Evolutionary conservation across 495 filamentous ascomycete genomes (phyloP), one percentile per base, ranked within the genome.

Genomic region (Penicillium psychrofluorescens): DNA sequence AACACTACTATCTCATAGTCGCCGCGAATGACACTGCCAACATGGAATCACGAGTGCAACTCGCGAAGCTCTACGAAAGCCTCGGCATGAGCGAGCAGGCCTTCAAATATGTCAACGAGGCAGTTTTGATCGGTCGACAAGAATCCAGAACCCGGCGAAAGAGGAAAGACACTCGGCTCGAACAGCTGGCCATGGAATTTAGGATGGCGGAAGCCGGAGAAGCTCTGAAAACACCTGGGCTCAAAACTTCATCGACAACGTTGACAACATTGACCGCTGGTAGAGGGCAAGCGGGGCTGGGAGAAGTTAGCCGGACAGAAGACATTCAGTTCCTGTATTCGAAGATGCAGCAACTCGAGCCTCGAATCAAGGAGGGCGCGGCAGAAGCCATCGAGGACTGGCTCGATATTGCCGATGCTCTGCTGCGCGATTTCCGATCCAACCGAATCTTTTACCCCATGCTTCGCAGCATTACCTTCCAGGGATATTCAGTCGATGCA

Each of bases 61-160:
- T 96, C 11, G 88, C 85, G 8, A 86, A 82, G 50, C 77, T 95
- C 55, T 94, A 88, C 55, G 86, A 92, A 55, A 75, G 74, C 13
- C 72, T 78, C 22, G 75, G 77, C 37, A 77, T 82, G 64, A 75
- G 73, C 13, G 80, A 85, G 44, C 76, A 90, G 50, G 90, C 89
- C 0, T 75, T 85, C 44, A 77, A 83, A 32, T 79, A 81, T 32
- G 80, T 86, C 40, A 80, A 84, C 38, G 82, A 92, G 58, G 80
- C 85, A 7, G 74, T 90, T 43, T 61, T 75, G 28, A 63, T 91
- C n/a, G 69, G 65, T 14, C 60, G 69, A 38, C 63, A 68, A 41
- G 66, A 73, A 43, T 59, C 45, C 34, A 53, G 67, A 43, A 54
- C 56, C 29, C 50, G 56, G 12, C 53, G 60, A 36, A 54, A 59